Evolutionary conservation across 495 filamentous ascomycete genomes (phyloP), one percentile per base, ranked within the genome.

Genomic region (Talaromyces wortmannii): DNA sequence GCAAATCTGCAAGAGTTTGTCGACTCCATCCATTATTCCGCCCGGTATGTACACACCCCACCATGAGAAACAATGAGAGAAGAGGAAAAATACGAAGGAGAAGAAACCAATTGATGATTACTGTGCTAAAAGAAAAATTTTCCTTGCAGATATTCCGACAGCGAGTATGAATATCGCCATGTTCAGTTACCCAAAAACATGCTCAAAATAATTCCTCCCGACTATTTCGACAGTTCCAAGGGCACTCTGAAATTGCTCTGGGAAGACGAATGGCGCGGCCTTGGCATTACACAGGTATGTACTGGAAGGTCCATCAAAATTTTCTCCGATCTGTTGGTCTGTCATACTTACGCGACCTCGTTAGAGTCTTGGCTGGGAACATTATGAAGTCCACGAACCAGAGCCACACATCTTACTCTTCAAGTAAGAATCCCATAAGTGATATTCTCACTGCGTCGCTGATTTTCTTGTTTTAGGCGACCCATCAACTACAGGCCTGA

Each of bases 301-400:
- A 55, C 13, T 16, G 36, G 36, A 13, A 40, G 8, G 5, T 8
- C 36, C 13, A 23, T 23, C 4, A 23, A 1, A 40, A 5, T 40
- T 40, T 40, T 40, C 5, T 40, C 13, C 8, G 13, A 8, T 13
- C n/a, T 18, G 32, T 15, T 44, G n/a, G 44, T 52, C 54, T 59
- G 8, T 8, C 5, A 40, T 40, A 5, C 13, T 13, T 5, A 40
- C 13, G 13, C 36, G 8, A 40, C 8, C 36, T 10, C 36, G 36
- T 33, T 45, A 97, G 91, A 97, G 95, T 69, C 75, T 97, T 59
- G 94, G 94, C 29, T 98, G 94, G 94, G 92, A 97, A 65, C 94
- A 98, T 71, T 98, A 98, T 61, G 94, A 98, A 71, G 94, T 97
- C 52, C 94, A 98, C 67, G 95, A 96, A 70, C 94, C 94, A 36